Base-by-base conservation (phyloP, 768 basidiomycete genomes). In the Lenzites betulinus region DNA sequence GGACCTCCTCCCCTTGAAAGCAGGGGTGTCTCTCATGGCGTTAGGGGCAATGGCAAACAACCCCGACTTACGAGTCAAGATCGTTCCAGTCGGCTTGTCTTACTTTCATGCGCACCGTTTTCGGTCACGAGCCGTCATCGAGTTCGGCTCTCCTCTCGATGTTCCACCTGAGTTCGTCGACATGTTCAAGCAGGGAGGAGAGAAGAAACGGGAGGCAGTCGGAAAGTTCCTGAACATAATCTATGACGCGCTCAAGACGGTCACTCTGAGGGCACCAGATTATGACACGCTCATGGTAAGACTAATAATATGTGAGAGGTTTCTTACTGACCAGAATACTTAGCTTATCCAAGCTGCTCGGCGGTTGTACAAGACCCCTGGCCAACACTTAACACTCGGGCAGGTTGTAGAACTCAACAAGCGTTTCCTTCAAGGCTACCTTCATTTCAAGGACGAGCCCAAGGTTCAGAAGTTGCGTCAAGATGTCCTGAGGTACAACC, bases 11-110 rank as follows among this genome's bases (percentile, higher is more conserved):
- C 97, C 97, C 2, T 82, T 99, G 41, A 99, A 99, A 76, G 97
- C 97, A 28, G 97, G 97, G 5, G 95, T 98, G 36, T 91, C 95
- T 1, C 84, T 98, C 67, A 98, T 99, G 95, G 95, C 97, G 23
- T 82, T 99, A 9, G 97, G 97, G 25, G 95, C 97, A 5, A 96
- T 98, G 93, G 92, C 92, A 11, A 90, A 90, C 62, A 85, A 98
- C 71, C 88, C 94, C 6, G 84, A 78, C 59, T 79, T 95, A 36
- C 84, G 87, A 64, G 94, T 99, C 70, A 92, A 93, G 73, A 93
- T 99, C 63, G 95, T 86, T 12, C 85, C 85, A 26, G 84, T 85
- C 60, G 85, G 85, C 12, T 51, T 72, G 44, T 72, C 70, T 13
- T 72, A 72, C 50, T 72, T 72, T 63, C 71, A 72, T 67, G 83